Base-by-base conservation (phyloP, 2,329 filamentous ascomycete genomes). In the Stachybotrys echinatus region DNA sequence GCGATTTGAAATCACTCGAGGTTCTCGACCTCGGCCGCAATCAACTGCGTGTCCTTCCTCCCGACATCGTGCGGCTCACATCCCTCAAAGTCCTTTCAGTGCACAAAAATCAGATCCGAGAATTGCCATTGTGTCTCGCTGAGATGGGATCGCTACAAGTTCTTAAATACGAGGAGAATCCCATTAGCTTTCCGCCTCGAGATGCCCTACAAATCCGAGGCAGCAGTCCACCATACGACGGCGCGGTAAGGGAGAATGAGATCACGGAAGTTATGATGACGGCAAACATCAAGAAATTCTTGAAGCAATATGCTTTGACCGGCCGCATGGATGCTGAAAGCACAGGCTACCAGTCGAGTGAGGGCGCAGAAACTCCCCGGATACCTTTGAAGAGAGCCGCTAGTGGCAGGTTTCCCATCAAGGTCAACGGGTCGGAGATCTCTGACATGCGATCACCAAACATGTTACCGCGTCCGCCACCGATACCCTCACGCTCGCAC, bases 1-100 rank as follows among this genome's bases (percentile, higher is more conserved):
- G 92, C 65, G 85, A 91, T 66, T 78, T 97, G 54, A 85, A 83
- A 48, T 88, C 90, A 31, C 80, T 97, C 49, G 92, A 97, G 70
- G 96, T 96, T 52, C 80, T 97, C 53, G 92, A 97, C 70, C 79
- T 97, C 49, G 92, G 91, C 65, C 83, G 89, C 59, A 97, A 97
- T 65, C 89, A 87, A 65, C 84, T 97, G 53, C 81, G 80, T 45
- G 74, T 80, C 10, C 78, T 97, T 2, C 91, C 92, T 0, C 81
- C 85, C 44, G 87, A 92, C 48, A 88, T 96, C 54, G 82, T 81
- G 52, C 89, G 85, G 62, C 75, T 97, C 60, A 85, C 85, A 5
- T 95, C 89, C 2, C 74, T 97, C 55, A 95, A 95, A 63, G 92
- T 96, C 17, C 76, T 97, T 49, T 92, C 91, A 2, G 80, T 96